A percentile compares a stretch with the other conserved stretches of the same genome.
These are phyloP conservation scores for Arxiozyma telluris DNA, from an alignment of 1,139 yeast genomes.

Conservation along the genomic window DNA sequence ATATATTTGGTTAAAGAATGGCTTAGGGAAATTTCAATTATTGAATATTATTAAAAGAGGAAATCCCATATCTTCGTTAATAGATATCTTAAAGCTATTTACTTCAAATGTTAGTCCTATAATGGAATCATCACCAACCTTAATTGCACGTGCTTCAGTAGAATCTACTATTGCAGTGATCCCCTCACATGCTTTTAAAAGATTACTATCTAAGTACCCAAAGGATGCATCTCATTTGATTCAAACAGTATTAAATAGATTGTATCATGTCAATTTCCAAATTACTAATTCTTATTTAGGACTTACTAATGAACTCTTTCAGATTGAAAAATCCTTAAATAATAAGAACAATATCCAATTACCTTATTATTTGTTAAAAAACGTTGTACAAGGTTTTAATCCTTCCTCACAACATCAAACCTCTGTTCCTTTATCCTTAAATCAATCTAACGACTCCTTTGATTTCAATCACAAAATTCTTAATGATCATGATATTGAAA, in stretches of 20 bases:
- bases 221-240: slow-evolving; percentile 89
- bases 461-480: background rate
- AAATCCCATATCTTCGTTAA: slow-evolving; percentile 72
- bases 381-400: slow-evolving; percentile 42
- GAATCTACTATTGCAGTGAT: slow-evolving; percentile 84
- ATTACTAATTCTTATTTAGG: slow-evolving; percentile 85
- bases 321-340: slow-evolving; percentile 66
- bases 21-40: slow-evolving; percentile 48
- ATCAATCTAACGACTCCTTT: background rate
- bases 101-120: slow-evolving; percentile 26
- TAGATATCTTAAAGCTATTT: slow-evolving; percentile 67
- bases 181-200: slow-evolving; percentile 72
- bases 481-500: background rate
- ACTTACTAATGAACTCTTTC: slow-evolving; percentile 69
- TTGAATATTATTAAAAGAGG: slow-evolving; percentile 83
- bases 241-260: slow-evolving; percentile 78
- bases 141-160: slow-evolving; percentile 35
- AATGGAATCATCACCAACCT: slow-evolving; percentile 22
- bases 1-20: slow-evolving; percentile 40
- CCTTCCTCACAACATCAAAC: background rate
- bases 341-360: slow-evolving; percentile 39
- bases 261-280: slow-evolving; percentile 84
- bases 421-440: background rate
- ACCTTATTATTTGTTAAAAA: slow-evolving; percentile 52
- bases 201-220: slow-evolving; percentile 70